Evolutionary conservation across 2,329 filamentous ascomycete genomes (phyloP), one percentile per base, ranked within the genome.

Genomic region (Aureobasidium sp.): DNA sequence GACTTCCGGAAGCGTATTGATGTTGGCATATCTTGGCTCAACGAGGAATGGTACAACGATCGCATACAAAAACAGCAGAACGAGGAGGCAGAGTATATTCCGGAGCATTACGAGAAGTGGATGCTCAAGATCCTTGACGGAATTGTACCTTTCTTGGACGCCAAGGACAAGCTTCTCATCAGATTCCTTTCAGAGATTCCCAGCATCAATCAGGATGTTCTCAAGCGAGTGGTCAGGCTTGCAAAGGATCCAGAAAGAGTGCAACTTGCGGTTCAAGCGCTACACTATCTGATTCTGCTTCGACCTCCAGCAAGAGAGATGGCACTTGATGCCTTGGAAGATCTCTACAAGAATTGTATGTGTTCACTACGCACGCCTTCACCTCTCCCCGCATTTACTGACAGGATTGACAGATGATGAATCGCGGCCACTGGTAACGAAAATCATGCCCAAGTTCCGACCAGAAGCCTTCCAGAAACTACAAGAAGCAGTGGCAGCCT

Each of bases 21-120:
- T 67, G 84, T 94, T 25, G 93, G 91, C 1, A 91, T 97, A 57
- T 87, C 88, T 8, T 99, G 94, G 94, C 81, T 99, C 17, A 96
- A 88, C 68, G 94, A 99, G 74, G 94, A 99, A 76, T 99, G 94
- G 93, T 97, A 96, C 75, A 95, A 92, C 69, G 93, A 97, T 73
- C 86, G 80, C 47, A 75, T 91, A 36, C 78, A 81, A 59, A 71
- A 77, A 48, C 76, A 81, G 58, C 58, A 65, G 25, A 70, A 71
- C n/a, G 15, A 39, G 72, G 80, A 81, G 8, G 79, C 83, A 3
- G 71, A 82, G 37, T 70, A 68, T 3, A 69, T 76, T 17, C 66
- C 72, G 1, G 69, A 74, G 22, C 84, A 94, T 73, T 97, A 96
- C 74, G 86, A 91, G 64, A 85, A 85, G 70, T 95, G 89, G 83